Base-by-base conservation (phyloP, 371 early-diverging fungal species). In the Lichtheimia hyalospora region DNA sequence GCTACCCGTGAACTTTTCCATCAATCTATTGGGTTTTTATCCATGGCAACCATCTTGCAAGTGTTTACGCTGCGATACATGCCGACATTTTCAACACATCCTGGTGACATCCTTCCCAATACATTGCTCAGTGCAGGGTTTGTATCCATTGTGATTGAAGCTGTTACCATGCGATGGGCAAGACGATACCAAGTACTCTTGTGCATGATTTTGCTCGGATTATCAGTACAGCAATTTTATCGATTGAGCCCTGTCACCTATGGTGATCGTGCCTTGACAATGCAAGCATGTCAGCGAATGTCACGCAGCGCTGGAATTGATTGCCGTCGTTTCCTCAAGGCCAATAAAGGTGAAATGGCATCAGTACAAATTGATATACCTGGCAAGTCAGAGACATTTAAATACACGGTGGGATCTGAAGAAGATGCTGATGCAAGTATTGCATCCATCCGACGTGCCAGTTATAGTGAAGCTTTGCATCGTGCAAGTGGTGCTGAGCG, bases 51-150 rank as follows among this genome's bases (percentile, higher is more conserved):
- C 0, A 2, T 68, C 5, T 50, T 64, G 3, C 66, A 69, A 2
- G 27, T 62, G 1, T n/a, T 56, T 41, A 44, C 54, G 2, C 28
- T 77, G 10, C 8, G 57, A 3, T 43, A 62, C 25, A 24, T 65
- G 10, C 61, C 69, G 1, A 0, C n/a, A 0, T 60, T 60, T 51
- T 49, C 34, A 3, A 12, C 57, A 3, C 43, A 55, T 16, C 60
- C 74, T 61, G 54, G 64, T 3, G 78, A 77, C 54, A 68, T 70
- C 16, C 39, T 74, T 0, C 63, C 67, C 3, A 58, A 66, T 24
- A 49, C 63, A 5, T 72, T 68, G 24, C 70, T 62, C 23, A 64
- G 69, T 18, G 50, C 63, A 28, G 50, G 60, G 3, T 48, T 68
- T 1, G 39, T 53, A 5, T 41, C 72, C 10, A 62, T 68, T 0